Evolutionary conservation across 2,329 filamentous ascomycete genomes (phyloP).

Genomic region (Neofusicoccum parvum): DNA sequence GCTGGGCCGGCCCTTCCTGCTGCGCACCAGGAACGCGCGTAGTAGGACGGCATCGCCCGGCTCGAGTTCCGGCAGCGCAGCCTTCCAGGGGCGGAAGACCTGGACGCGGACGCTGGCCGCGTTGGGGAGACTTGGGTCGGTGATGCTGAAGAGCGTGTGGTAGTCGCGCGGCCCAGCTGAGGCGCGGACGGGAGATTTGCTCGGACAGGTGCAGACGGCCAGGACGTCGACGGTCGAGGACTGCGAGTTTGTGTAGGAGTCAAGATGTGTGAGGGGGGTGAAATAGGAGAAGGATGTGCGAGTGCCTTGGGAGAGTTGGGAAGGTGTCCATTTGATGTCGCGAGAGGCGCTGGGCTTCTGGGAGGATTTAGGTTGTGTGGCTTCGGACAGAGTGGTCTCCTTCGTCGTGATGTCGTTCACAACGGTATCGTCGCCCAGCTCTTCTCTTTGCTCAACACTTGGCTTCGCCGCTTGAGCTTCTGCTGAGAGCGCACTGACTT

Average conservation of each 20-base stretch:
- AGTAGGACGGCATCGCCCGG: conserved; percentile 50
- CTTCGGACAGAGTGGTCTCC: not conserved
- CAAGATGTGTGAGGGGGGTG: conserved; percentile 44
- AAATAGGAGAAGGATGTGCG: conserved; percentile 49
- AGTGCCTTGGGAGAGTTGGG: conserved; percentile 34
- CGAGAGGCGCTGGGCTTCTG: not conserved
- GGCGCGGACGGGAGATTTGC: conserved; percentile 39
- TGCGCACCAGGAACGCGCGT: conserved; percentile 47
- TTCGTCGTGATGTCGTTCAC: not conserved
- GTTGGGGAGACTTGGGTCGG: conserved; percentile 35
- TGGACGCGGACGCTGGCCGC: conserved; percentile 34
- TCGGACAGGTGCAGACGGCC: conserved; percentile 43
- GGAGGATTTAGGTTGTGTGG: not conserved
- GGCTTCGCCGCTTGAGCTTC: not conserved
- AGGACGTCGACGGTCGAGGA: conserved; percentile 46
- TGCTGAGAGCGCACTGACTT: not conserved
- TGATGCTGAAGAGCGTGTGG: conserved; percentile 45
- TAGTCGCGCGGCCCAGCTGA: conserved; percentile 48
- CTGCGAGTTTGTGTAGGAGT: conserved; percentile 45
- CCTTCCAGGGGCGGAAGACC: conserved; percentile 47
- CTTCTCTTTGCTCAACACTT: not conserved
- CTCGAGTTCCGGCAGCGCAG: conserved; percentile 43
- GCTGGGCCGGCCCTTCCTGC: conserved; percentile 35
- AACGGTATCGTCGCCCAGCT: not conserved
- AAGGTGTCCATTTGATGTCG: not conserved